Evolutionary conservation across 331 rosid genomes (phyloP).

Genomic region (Erythrophleum ivorense): DNA sequence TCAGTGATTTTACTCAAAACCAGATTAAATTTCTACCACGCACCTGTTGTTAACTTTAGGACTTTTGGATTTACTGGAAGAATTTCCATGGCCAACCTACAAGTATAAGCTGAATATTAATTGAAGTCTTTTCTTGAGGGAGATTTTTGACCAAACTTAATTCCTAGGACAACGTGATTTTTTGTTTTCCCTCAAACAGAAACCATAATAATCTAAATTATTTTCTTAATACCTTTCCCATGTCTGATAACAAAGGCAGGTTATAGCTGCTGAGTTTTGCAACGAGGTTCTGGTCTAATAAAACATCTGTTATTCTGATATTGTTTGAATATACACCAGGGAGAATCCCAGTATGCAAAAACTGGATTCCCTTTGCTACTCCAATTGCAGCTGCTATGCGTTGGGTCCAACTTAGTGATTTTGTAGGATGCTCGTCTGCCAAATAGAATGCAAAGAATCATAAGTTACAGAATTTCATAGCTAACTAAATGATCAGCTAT

Average conservation of each 20-base stretch:
- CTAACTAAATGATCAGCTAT: neutral
- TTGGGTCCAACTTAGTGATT: constrained; percentile 66
- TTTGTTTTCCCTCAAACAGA: neutral
- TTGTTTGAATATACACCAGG: constrained; percentile 79
- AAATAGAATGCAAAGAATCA: constrained; percentile 13
- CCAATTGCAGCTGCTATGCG: constrained; percentile 84
- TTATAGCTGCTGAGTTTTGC: constrained; percentile 81
- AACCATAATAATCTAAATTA: neutral
- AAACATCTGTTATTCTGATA: constrained; percentile 71
- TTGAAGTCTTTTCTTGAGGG: constrained; percentile 22
- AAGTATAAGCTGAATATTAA: constrained; percentile 39
- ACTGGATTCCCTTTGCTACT: constrained; percentile 86
- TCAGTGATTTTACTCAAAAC: neutral
- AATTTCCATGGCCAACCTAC: constrained; percentile 64
- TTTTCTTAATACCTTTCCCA: constrained; percentile 61
- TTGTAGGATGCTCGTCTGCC: constrained; percentile 60
- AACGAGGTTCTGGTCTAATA: constrained; percentile 76
- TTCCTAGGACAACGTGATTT: constrained; percentile 11
- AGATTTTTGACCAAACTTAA: constrained; percentile 5
- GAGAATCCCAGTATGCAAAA: constrained; percentile 75
- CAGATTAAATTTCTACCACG: constrained; percentile 32
- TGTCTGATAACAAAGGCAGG: constrained; percentile 72
- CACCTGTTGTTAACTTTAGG: constrained; percentile 57
- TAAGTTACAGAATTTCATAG: neutral
- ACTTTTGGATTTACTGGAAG: constrained; percentile 59